Conservation (phyloP, 257 asterid species). For the Gentiana dahurica region DNA sequence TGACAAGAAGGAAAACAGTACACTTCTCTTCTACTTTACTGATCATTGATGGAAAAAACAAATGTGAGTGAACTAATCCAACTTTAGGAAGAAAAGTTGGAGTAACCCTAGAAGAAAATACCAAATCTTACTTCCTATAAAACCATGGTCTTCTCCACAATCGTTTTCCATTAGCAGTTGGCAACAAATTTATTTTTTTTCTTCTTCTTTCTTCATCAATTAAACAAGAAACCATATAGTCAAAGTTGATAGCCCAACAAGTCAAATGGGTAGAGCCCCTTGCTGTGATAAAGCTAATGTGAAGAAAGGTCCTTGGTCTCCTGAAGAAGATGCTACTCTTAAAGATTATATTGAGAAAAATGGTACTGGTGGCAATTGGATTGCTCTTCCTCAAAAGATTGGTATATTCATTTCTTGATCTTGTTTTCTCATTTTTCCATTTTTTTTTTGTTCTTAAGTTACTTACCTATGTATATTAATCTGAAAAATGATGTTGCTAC, state of each 20-base stretch:
- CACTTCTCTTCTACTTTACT: constrained; percentile 26
- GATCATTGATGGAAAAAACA: constrained; percentile 9
- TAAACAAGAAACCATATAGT: too few relatives aligned
- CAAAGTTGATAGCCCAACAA: neutral
- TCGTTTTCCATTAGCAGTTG: constrained; percentile 10
- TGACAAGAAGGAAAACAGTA: constrained; percentile 25
- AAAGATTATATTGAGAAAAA: constrained; percentile 68
- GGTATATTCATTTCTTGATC: constrained; percentile 25
- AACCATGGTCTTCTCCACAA: constrained; percentile 50
- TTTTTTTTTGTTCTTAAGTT: too few relatives aligned
- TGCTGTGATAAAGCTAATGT: constrained; percentile 93
- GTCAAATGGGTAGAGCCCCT: constrained; percentile 87
- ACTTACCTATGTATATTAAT: too few relatives aligned
- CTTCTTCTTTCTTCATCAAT: neutral
- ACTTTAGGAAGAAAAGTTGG: constrained; percentile 24
- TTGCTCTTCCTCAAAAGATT: constrained; percentile 95
- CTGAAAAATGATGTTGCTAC: too few relatives aligned
- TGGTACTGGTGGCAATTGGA: constrained; percentile 94
- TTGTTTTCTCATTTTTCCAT: too few relatives aligned
- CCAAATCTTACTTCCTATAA: constrained; percentile 53
- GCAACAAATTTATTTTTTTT: neutral
- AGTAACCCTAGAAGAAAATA: constrained; percentile 52
- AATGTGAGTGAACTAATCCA: constrained; percentile 51
- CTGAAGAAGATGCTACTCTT: constrained; percentile 90
- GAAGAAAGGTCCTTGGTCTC: constrained; percentile 96